Base-by-base conservation (phyloP, 495 filamentous ascomycete genomes). In the Margaritispora aquatica region DNA sequence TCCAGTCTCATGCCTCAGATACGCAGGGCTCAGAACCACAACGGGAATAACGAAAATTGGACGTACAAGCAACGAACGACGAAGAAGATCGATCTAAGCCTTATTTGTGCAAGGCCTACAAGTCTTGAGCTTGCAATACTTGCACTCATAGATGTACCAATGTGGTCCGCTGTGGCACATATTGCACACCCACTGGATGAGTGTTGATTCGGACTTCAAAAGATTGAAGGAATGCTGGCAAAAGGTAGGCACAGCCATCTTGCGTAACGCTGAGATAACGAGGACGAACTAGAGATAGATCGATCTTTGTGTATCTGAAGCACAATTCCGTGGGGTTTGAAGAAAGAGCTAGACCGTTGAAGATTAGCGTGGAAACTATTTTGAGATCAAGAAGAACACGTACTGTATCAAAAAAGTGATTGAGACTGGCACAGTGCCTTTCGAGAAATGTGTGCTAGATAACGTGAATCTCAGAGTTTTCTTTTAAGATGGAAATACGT, bases 71-170 rank as follows among this genome's bases (percentile, higher is more conserved):
- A 34, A 34, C 29, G 29, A 34, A 34, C 29, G 29, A 34, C 5
- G 29, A 34, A 5, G 13, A 34, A 34, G 13, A 17, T n/a, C 15
- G 15, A 21, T n/a, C 62, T 62, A 68, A 29, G 51, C 63, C 46
- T 68, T 68, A 54, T 58, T 62, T 13, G 82, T 78, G 70, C 88
- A 91, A 26, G 80, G 75, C 49, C 84, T 74, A 69, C 88, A 92
- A 23, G 81, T 82, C 75, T 90, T 89, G 51, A 90, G 72, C 70
- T 88, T 86, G 80, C 88, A 92, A 68, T 86, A 85, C 63, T 77
- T 73, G 77, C 88, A 92, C 72, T 91, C 86, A 69, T 82, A 89
- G 69, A 92, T 91, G 73, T 80, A 86, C 87, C 87, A 90, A 71
- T 90, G 87, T 34, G 88, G 88, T 3, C 88, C 88, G 5, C 80